Percentiles rank a stretch among this genome's conserved stretches.
Evolutionary conservation across 1,139 yeast species (phyloP).

Genomic region (Petasospora fabianii): DNA sequence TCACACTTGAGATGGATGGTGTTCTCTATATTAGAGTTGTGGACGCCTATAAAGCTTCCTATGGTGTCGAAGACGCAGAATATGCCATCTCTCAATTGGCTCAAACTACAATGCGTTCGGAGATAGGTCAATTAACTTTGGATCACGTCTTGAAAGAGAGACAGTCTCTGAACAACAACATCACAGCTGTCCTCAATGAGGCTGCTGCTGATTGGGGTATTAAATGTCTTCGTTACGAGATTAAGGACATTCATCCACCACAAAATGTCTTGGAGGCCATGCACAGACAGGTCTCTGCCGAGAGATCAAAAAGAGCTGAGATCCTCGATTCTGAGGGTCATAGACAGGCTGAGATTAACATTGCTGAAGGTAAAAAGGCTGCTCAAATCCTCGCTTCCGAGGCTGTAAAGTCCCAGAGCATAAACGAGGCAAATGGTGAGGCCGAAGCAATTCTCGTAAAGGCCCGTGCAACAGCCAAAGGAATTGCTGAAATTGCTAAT

Average conservation of each 20-base stretch:
- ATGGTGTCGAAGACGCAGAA: constrained; percentile 86
- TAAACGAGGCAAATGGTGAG: constrained; percentile 68
- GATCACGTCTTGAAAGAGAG: constrained; percentile 78
- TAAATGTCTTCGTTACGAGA: constrained; percentile 78
- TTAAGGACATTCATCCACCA: constrained; percentile 87
- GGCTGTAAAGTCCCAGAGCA: constrained; percentile 57
- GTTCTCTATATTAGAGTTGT: constrained; percentile 72
- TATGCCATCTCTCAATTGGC: constrained; percentile 85
- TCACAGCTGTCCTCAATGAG: constrained; percentile 75
- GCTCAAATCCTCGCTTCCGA: constrained; percentile 69
- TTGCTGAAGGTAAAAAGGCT: constrained; percentile 78
- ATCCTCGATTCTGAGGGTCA: constrained; percentile 84
- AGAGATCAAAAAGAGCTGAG: constrained; percentile 81
- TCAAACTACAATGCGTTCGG: constrained; percentile 87
- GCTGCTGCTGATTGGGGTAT: constrained; percentile 90
- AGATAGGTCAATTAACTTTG: constrained; percentile 76
- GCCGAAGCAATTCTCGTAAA: constrained; percentile 62
- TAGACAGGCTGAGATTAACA: constrained; percentile 72
- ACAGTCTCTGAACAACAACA: constrained; percentile 65
- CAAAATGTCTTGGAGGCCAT: constrained; percentile 82
- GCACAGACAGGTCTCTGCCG: constrained; percentile 89
- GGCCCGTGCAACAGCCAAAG: constrained; percentile 76
- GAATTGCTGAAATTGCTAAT: constrained; percentile 58
- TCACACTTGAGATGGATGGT: constrained; percentile 81
- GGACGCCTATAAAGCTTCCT: constrained; percentile 82